Evolutionary conservation across 768 basidiomycete genomes (phyloP).

Genomic region (Favolaschia claudopus): DNA sequence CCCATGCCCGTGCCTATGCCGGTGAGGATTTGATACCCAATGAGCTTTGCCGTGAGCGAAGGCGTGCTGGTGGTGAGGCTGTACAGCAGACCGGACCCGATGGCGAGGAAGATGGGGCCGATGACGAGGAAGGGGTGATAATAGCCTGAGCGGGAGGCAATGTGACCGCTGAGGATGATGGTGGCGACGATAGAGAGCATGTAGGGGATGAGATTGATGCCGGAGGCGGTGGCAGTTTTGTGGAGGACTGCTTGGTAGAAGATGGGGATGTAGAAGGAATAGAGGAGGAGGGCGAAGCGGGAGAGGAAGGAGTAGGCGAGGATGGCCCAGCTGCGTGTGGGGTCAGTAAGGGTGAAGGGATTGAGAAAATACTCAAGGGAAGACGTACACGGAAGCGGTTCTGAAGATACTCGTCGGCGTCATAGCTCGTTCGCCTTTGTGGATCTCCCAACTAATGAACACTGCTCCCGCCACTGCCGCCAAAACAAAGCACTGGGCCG

Average conservation of each 20-base stretch:
- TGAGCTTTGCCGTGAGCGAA: background rate
- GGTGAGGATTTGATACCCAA: conserved; percentile 14
- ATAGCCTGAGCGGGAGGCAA: too few species aligned
- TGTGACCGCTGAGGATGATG: too few species aligned
- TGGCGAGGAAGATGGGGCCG: conserved; percentile 1
- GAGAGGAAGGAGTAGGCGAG: too few species aligned
- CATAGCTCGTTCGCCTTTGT: too few species aligned
- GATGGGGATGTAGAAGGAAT: too few species aligned
- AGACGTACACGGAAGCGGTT: too few species aligned
- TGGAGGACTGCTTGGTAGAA: background rate
- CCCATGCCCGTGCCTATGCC: conserved; percentile 3
- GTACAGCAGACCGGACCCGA: conserved; percentile 4
- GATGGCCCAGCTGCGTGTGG: background rate
- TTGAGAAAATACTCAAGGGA: too few species aligned
- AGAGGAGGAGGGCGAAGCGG: background rate
- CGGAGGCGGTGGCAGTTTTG: background rate
- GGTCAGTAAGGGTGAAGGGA: too few species aligned
- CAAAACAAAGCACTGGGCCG: too few species aligned
- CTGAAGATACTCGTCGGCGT: too few species aligned
- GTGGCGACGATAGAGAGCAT: background rate
- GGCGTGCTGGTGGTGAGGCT: background rate
- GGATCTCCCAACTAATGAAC: too few species aligned
- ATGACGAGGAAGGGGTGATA: conserved; percentile 28
- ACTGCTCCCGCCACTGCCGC: too few species aligned
- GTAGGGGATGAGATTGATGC: background rate